Base-by-base conservation (phyloP, 1,139 yeast genomes). In the Waltiozyma sp. region DNA sequence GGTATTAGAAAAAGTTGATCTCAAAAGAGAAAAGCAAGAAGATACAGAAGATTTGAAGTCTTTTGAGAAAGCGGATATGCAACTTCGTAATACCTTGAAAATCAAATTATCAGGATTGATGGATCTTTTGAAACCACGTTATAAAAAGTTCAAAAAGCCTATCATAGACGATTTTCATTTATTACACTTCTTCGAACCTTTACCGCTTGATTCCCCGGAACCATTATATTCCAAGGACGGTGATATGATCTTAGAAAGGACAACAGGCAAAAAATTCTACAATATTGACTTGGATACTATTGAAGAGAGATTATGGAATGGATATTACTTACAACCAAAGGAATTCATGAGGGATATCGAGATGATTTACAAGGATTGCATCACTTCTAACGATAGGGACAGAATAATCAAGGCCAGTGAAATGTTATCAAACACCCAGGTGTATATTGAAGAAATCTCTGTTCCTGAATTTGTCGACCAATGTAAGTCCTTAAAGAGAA, bases 271-370 rank as follows among this genome's bases (percentile, higher is more conserved):
- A 45, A 72, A 70, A 51, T 91, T 70, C 58, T 73, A 72, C 64
- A 91, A 91, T 54, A 93, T 91, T 86, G 98, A 91, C 57, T 68
- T 93, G 47, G 98, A 91, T 58, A 80, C 88, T 16, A 77, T 93
- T 40, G 99, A 91, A 57, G 98, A 91, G 57, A 72, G 98, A 45
- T 66, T 93, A 44, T 91, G 98, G 98, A 91, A 91, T 62, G 98
- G 98, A 0, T 91, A 66, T 60, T 91, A 93, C 58, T 81, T 89
- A 31, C 96, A 89, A 55, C 96, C 98, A 14, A 81, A 77, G 52
- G 97, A 91, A 59, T 89, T 85, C 58, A 64, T 89, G 53, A 77
- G 73, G 52, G 98, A 93, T 58, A 73, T 93, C 41, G 86, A 80
- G 57, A 72, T 84, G 76, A 89, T 93, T 40, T 81, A 86, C 39